These are phyloP conservation scores for Heterobasidion parviporum DNA, from an alignment of 1,284 basidiomycete genomes.

Conservation along the genomic window DNA sequence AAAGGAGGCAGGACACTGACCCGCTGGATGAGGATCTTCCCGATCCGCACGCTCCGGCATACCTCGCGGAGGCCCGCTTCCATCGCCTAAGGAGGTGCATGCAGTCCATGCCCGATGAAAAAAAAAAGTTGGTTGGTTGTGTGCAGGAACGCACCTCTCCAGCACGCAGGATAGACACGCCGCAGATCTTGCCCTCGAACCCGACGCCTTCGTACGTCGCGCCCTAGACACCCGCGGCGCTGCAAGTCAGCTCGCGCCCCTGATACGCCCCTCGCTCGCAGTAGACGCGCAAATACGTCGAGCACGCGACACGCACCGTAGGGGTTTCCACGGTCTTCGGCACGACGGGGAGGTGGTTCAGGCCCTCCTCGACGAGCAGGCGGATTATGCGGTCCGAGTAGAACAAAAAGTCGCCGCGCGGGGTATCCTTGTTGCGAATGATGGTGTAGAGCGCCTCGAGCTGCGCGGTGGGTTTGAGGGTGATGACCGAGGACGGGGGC, in stretches of 20 bases:
- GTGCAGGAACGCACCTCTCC: constrained; percentile 52
- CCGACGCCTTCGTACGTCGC: constrained; percentile 81
- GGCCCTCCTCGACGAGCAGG: constrained; percentile 74
- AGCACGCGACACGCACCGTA: constrained; percentile 40
- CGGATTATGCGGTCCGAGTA: constrained; percentile 82
- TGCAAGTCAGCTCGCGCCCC: neutral
- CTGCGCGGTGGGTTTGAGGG: constrained; percentile 81
- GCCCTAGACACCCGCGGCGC: constrained; percentile 37
- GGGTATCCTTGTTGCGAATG: constrained; percentile 82
- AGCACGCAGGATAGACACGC: constrained; percentile 86
- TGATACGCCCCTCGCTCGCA: neutral
- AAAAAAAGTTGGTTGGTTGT: neutral
- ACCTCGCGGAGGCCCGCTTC: constrained; percentile 90
- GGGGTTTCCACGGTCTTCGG: constrained; percentile 78
- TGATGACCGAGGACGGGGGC: constrained; percentile 71
- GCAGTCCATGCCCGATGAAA: neutral
- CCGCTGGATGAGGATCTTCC: constrained; percentile 92
- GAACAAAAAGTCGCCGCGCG: constrained; percentile 93
- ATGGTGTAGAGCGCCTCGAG: constrained; percentile 95
- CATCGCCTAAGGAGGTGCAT: constrained; percentile 59
- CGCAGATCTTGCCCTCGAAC: constrained; percentile 92
- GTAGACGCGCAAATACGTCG: no score
- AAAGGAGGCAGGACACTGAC: constrained; percentile 30
- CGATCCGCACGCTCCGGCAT: constrained; percentile 86
- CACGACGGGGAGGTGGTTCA: constrained; percentile 92